Percentiles rank a stretch among this genome's conserved stretches.
Evolutionary conservation across 495 filamentous ascomycete genomes (phyloP).

Genomic region (Evernia prunastri): DNA sequence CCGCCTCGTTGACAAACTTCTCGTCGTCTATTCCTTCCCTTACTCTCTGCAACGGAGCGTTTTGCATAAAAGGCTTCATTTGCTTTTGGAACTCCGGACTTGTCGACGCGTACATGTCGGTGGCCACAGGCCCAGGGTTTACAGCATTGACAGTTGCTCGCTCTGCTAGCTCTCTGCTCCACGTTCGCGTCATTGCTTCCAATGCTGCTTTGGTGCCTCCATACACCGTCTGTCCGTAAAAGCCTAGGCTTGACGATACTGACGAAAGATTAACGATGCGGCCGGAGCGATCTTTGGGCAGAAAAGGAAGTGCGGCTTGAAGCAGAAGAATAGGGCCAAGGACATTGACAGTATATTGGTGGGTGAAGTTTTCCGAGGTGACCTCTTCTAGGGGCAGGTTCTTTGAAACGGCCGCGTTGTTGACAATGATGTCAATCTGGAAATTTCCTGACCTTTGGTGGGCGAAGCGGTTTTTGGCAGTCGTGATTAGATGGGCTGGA

Average conservation of each 20-base stretch:
- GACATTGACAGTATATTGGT: slow-evolving; percentile 76
- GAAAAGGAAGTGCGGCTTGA: slow-evolving; percentile 60
- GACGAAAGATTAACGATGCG: slow-evolving; percentile 75
- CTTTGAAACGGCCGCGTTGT: slow-evolving; percentile 70
- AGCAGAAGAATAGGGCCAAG: slow-evolving; percentile 76
- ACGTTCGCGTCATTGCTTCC: slow-evolving; percentile 89
- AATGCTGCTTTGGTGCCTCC: slow-evolving; percentile 84
- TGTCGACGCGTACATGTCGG: slow-evolving; percentile 63
- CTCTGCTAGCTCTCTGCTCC: slow-evolving; percentile 74
- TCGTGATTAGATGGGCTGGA: slow-evolving; percentile 37
- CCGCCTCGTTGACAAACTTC: slow-evolving; percentile 51
- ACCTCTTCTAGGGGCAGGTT: slow-evolving; percentile 56
- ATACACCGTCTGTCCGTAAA: slow-evolving; percentile 67
- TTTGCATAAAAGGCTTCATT: slow-evolving; percentile 57
- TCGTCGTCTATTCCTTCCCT: slow-evolving; percentile 52
- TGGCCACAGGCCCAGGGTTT: slow-evolving; percentile 82
- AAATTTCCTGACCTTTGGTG: slow-evolving; percentile 45
- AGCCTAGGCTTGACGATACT: slow-evolving; percentile 63
- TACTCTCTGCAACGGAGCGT: slow-evolving; percentile 56
- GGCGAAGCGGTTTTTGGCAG: slow-evolving; percentile 47
- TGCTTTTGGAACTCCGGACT: slow-evolving; percentile 48
- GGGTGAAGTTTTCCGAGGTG: slow-evolving; percentile 55
- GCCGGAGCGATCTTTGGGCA: slow-evolving; percentile 67
- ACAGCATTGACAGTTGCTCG: slow-evolving; percentile 76
- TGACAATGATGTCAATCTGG: slow-evolving; percentile 80